A percentile compares a stretch with the other conserved stretches of the same genome.
Evolutionary conservation across 176 grass and related monocot species (phyloP).

Genomic region (Tuctoria greenei): DNA sequence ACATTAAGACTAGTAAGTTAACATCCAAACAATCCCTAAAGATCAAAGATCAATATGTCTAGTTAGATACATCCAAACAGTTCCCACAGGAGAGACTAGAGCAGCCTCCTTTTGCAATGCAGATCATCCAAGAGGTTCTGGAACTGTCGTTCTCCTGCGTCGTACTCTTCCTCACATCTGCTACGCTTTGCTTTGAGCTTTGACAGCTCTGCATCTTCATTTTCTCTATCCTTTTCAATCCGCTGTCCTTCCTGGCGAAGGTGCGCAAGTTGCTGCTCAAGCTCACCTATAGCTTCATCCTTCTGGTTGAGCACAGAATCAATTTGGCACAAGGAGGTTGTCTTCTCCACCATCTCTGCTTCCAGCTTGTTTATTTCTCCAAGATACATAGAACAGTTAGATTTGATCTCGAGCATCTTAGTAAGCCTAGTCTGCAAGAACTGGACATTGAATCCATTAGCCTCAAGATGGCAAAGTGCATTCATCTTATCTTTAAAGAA

Average conservation of each 20-base stretch:
- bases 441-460: constrained; percentile 59
- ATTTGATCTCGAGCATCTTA: constrained; percentile 40
- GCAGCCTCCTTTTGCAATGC: background rate
- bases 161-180: background rate
- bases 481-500: constrained; percentile 40
- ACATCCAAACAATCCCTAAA: background rate
- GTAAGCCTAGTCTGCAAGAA: constrained; percentile 31
- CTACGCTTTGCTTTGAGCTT: constrained; percentile 12
- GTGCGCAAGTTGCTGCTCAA: constrained; percentile 43
- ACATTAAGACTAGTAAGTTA: background rate
- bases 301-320: constrained; percentile 32
- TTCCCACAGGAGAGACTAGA: background rate
- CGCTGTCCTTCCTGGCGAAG: constrained; percentile 29
- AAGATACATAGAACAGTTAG: background rate
- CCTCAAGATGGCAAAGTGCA: constrained; percentile 36
- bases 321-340: background rate
- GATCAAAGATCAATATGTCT: constrained; percentile 1
- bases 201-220: constrained; percentile 10
- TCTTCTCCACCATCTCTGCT: constrained; percentile 5
- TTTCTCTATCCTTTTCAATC: constrained; percentile 25
- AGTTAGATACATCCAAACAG: background rate
- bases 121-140: constrained; percentile 1
- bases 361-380: constrained; percentile 26
- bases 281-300: constrained; percentile 35
- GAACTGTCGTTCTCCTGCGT: constrained; percentile 12